Percentiles rank a stretch among this genome's conserved stretches.
Conservation (phyloP, 257 asterid genomes). For the Nicotiana knightiana region DNA sequence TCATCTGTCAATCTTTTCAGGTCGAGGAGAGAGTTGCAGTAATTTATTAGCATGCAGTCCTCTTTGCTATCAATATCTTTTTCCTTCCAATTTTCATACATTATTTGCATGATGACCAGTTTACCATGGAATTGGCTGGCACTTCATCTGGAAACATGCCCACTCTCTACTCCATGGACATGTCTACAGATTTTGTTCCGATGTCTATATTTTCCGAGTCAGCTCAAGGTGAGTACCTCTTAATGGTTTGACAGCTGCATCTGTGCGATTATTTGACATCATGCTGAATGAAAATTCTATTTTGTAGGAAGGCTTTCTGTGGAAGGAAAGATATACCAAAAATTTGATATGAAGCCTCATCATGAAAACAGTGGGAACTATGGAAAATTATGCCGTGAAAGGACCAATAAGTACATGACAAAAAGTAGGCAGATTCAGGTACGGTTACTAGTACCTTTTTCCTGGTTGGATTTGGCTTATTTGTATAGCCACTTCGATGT, state of each 20-base stretch:
- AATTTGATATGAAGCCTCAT: constrained; percentile 82
- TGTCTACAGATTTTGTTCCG: constrained; percentile 82
- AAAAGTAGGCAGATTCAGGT: constrained; percentile 72
- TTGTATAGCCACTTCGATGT: not conserved
- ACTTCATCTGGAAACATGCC: constrained; percentile 51
- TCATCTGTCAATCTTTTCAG: constrained; percentile 14
- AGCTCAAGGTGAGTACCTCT: constrained; percentile 46
- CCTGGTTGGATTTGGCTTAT: constrained; percentile 5
- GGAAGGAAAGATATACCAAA: constrained; percentile 81
- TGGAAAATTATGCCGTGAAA: constrained; percentile 67
- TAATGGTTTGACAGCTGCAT: not conserved
- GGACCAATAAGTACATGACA: constrained; percentile 60
- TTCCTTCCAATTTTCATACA: constrained; percentile 17
- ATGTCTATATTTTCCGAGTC: constrained; percentile 85
- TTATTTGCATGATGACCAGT: constrained; percentile 42
- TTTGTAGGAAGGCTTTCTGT: constrained; percentile 57
- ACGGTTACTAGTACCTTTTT: not conserved
- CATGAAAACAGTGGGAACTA: constrained; percentile 52
- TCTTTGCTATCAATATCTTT: constrained; percentile 6
- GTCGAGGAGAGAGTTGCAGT: constrained; percentile 13
- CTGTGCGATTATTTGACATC: not conserved
- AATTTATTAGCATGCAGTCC: constrained; percentile 5
- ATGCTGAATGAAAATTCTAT: constrained; percentile 9
- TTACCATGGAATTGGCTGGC: constrained; percentile 77
- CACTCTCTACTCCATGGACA: constrained; percentile 64